These are phyloP conservation scores for Sordariomycetes sp. DNA, from an alignment of 2,329 filamentous ascomycete genomes.

Conservation along the genomic window DNA sequence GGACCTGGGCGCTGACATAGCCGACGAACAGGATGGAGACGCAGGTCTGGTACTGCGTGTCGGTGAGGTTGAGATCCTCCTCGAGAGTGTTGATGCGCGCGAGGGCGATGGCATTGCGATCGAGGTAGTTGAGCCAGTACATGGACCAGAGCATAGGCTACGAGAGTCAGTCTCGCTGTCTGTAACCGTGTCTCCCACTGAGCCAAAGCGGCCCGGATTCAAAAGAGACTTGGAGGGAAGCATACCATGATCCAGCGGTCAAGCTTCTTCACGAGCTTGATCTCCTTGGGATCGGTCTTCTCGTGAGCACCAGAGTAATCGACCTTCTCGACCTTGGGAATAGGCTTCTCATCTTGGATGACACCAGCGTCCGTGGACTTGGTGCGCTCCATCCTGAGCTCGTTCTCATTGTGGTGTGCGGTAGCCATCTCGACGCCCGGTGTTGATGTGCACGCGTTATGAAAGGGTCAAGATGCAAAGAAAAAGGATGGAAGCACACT, in stretches of 20 bases:
- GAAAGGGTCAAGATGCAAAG: neutral
- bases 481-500: too few relatives aligned
- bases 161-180: neutral
- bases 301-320: conserved; percentile 28
- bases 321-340: conserved; percentile 11
- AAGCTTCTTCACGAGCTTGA: conserved; percentile 26
- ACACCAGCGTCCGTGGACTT: neutral
- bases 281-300: conserved; percentile 28
- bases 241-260: conserved; percentile 26
- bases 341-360: conserved; percentile 5
- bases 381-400: neutral
- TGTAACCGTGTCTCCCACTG: conserved; percentile 1
- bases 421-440: neutral
- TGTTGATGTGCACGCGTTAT: neutral
- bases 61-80: conserved; percentile 14
- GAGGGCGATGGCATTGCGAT: conserved; percentile 36
- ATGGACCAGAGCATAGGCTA: conserved; percentile 25
- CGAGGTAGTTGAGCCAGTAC: conserved; percentile 36
- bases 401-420: neutral
- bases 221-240: conserved; percentile 2
- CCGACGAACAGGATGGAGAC: conserved; percentile 28
- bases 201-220: too few relatives aligned
- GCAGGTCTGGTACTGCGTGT: conserved; percentile 19
- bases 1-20: conserved; percentile 32
- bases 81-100: conserved; percentile 24